Conservation (phyloP, 495 filamentous ascomycete species). For the Talaromyces trachyspermus region DNA sequence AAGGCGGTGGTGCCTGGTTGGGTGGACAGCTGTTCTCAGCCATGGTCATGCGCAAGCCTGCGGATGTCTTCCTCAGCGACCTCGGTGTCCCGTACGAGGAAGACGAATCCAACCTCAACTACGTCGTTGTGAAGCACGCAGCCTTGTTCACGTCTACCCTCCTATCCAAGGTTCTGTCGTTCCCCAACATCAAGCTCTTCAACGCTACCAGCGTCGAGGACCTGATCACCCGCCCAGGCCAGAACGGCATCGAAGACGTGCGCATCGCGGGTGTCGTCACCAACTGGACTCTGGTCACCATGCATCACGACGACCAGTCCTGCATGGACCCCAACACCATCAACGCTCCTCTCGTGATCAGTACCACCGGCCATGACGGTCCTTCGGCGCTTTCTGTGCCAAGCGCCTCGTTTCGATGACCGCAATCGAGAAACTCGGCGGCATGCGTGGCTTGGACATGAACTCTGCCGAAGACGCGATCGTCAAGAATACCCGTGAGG, state of each 20-base stretch:
- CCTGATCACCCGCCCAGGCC: slow-evolving; percentile 64
- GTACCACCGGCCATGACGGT: slow-evolving; percentile 84
- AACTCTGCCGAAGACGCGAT: slow-evolving; percentile 83
- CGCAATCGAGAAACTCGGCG: slow-evolving; percentile 70
- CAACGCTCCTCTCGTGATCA: slow-evolving; percentile 79
- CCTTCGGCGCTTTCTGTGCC: slow-evolving; percentile 86
- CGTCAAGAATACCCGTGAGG: slow-evolving; percentile 79
- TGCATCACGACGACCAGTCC: slow-evolving; percentile 86
- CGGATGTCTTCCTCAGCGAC: slow-evolving; percentile 72
- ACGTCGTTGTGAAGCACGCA: slow-evolving; percentile 88
- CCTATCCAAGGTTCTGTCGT: slow-evolving; percentile 66
- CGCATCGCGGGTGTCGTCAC: slow-evolving; percentile 83
- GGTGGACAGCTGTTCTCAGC: slow-evolving; percentile 87
- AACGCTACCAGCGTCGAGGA: slow-evolving; percentile 89
- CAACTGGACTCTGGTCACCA: slow-evolving; percentile 86
- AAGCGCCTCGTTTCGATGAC: slow-evolving; percentile 81
- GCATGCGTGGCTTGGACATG: slow-evolving; percentile 91
- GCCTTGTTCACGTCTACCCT: slow-evolving; percentile 85
- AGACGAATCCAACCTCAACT: slow-evolving; percentile 73
- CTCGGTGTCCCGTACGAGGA: slow-evolving; percentile 81
- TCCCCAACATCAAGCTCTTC: slow-evolving; percentile 92
- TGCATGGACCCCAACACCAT: slow-evolving; percentile 97
- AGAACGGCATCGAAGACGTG: slow-evolving; percentile 38
- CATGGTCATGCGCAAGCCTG: slow-evolving; percentile 91
- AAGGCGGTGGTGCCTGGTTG: slow-evolving; percentile 82